Evolutionary conservation across 164 flowering plant species (phyloP).

Genomic region (Berberis thunbergii): DNA sequence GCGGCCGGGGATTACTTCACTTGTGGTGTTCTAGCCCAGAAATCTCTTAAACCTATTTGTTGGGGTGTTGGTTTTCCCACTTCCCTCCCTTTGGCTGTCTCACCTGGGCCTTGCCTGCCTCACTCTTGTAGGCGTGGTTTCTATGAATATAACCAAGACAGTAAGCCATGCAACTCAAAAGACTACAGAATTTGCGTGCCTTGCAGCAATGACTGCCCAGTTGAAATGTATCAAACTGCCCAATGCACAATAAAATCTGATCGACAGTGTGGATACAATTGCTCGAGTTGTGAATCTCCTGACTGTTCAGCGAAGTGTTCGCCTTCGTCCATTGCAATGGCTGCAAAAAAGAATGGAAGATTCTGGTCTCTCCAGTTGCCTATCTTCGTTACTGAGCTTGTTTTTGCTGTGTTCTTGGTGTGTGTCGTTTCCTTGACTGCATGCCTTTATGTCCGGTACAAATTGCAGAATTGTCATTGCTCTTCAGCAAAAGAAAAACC

Average conservation of each 20-base stretch:
- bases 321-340: constrained; percentile 2
- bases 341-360: constrained; percentile 21
- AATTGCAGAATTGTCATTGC: constrained; percentile 55
- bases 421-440: constrained; percentile 44
- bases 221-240: constrained; percentile 48
- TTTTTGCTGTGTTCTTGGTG: constrained; percentile 55
- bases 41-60: constrained; percentile 55
- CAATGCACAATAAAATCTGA: constrained; percentile 45
- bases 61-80: constrained; percentile 82
- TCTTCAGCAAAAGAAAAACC: constrained; percentile 20
- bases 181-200: constrained; percentile 56
- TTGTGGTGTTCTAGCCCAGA: constrained; percentile 67
- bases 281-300: constrained; percentile 51
- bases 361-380: constrained; percentile 66
- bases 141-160: constrained; percentile 33
- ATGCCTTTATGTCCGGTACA: constrained; percentile 62
- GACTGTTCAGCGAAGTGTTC: constrained; percentile 65
- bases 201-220: constrained; percentile 54
- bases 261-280: constrained; percentile 55
- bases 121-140: constrained; percentile 48
- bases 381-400: constrained; percentile 58
- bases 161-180: constrained; percentile 39
- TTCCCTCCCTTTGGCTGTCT: constrained; percentile 68
- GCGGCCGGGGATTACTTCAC: constrained; percentile 94
- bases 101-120: constrained; percentile 58